Percentiles rank a stretch among this genome's conserved stretches.
Evolutionary conservation across 2,329 filamentous ascomycete species (phyloP).

Genomic region (Microdochium bolleyi): DNA sequence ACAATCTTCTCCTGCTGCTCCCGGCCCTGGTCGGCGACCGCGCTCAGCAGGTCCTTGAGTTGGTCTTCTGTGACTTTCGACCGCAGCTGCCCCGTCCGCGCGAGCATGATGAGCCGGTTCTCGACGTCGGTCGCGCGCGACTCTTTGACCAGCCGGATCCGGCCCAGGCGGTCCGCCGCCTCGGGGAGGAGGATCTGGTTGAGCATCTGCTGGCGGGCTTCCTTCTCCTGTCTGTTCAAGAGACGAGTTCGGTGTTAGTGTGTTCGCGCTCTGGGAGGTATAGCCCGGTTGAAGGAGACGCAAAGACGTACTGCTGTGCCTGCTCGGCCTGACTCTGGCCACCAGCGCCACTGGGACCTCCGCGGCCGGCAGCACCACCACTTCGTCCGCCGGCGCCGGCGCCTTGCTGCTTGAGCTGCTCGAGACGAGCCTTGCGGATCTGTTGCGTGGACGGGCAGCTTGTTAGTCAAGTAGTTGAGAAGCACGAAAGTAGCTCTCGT

Average conservation of each 20-base stretch:
- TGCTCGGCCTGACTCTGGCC: slow-evolving; percentile 48
- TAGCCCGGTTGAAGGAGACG: not conserved
- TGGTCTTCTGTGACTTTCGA: slow-evolving; percentile 86
- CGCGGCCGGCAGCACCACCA: slow-evolving; percentile 35
- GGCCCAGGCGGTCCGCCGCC: slow-evolving; percentile 84
- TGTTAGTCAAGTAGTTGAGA: slow-evolving; percentile 1
- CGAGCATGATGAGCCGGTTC: slow-evolving; percentile 86
- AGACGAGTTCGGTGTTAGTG: slow-evolving; percentile 5
- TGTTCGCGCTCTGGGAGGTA: slow-evolving; percentile 9
- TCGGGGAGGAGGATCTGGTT: slow-evolving; percentile 91
- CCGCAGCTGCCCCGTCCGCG: slow-evolving; percentile 77
- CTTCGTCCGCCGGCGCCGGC: slow-evolving; percentile 39
- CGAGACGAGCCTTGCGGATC: slow-evolving; percentile 87
- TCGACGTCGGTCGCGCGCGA: slow-evolving; percentile 84
- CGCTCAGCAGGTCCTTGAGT: slow-evolving; percentile 83
- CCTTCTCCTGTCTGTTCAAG: slow-evolving; percentile 36
- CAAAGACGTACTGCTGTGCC: slow-evolving; percentile 48
- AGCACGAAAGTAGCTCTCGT: not conserved
- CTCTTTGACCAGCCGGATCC: slow-evolving; percentile 93
- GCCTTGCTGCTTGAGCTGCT: slow-evolving; percentile 77
- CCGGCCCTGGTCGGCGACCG: slow-evolving; percentile 66
- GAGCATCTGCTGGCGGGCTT: slow-evolving; percentile 71
- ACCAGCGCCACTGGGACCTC: slow-evolving; percentile 26
- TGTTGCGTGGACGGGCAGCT: slow-evolving; percentile 26
- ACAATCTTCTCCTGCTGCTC: slow-evolving; percentile 74